phyloP scores from a whole-genome alignment of 192 early-diverging fungal genomes.

The Thamnidium elegans region DNA sequence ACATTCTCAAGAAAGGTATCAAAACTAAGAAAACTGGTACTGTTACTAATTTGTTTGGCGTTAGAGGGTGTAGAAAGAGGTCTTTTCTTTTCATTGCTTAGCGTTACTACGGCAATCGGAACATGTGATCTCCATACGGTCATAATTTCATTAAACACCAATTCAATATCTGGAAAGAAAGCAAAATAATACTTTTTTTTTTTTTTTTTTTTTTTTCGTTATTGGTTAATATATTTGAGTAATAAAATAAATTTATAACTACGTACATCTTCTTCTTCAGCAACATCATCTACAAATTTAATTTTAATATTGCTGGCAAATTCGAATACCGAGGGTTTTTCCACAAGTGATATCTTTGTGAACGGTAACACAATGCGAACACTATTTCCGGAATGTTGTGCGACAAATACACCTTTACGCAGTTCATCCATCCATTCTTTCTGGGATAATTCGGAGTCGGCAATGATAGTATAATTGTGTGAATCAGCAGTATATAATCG shows the following conservation, averaged over 20 bases:
- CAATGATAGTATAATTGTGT: slow-evolving; percentile 47
- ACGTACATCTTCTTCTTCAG: slow-evolving; percentile 42
- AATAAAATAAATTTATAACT: slow-evolving; percentile 17
- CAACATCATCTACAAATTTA: slow-evolving; percentile 37
- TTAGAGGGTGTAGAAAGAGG: slow-evolving; percentile 23
- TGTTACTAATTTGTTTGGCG: not conserved
- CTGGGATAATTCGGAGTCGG: slow-evolving; percentile 49
- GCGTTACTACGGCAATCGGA: not conserved
- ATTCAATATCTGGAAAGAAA: slow-evolving; percentile 52
- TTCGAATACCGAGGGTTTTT: slow-evolving; percentile 45
- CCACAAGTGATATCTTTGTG: slow-evolving; percentile 47
- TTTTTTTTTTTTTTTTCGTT: too few relatives aligned
- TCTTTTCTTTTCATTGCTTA: not conserved
- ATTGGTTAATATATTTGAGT: not conserved
- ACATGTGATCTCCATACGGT: not conserved
- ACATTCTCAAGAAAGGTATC: not conserved
- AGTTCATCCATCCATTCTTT: slow-evolving; percentile 62
- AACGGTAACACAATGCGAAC: slow-evolving; percentile 60
- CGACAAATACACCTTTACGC: slow-evolving; percentile 49
- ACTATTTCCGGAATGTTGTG: slow-evolving; percentile 54
- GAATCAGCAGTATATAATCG: slow-evolving; percentile 37
- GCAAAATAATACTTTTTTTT: slow-evolving; percentile 56
- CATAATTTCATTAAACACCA: slow-evolving; percentile 30
- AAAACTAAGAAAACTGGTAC: not conserved
- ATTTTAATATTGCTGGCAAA: slow-evolving; percentile 53